A percentile compares a stretch with the other conserved stretches of the same genome.
These are phyloP conservation scores for Herpetomonas tarakana DNA, from an alignment of 208 protist genomes.

Conservation along the genomic window DNA sequence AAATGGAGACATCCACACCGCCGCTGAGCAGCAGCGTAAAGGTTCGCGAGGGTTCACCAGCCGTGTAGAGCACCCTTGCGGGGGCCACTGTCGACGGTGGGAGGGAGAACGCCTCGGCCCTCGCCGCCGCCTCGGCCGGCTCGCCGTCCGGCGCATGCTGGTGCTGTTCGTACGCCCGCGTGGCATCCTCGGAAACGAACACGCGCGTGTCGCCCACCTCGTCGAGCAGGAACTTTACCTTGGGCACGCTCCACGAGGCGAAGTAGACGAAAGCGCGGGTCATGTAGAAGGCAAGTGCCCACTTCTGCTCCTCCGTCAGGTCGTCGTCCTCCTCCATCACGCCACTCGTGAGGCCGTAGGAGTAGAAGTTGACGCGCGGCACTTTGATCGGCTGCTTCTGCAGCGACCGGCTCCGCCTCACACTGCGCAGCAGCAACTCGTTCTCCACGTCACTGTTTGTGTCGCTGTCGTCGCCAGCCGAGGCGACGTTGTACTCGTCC, in stretches of 20 bases:
- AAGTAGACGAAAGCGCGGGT: slow-evolving; percentile 53
- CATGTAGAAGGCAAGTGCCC: slow-evolving; percentile 60
- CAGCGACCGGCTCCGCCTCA: not conserved
- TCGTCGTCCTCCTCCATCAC: slow-evolving; percentile 4
- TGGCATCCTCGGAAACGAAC: slow-evolving; percentile 17
- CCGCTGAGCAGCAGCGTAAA: slow-evolving; percentile 78
- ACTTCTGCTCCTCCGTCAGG: slow-evolving; percentile 62
- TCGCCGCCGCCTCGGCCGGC: not conserved
- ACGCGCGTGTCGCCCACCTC: slow-evolving; percentile 45
- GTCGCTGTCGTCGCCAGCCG: not conserved
- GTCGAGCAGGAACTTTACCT: slow-evolving; percentile 61
- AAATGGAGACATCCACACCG: slow-evolving; percentile 32
- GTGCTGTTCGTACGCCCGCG: not conserved
- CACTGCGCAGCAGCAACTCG: not conserved
- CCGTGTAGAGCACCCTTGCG: slow-evolving; percentile 32
- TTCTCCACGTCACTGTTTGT: slow-evolving; percentile 2
- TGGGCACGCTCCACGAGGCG: slow-evolving; percentile 48
- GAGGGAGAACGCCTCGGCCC: slow-evolving; percentile 1
- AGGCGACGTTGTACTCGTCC: slow-evolving; percentile 32
- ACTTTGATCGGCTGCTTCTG: slow-evolving; percentile 6
- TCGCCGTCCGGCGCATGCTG: not conserved
- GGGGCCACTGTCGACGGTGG: not conserved
- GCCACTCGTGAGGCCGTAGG: slow-evolving; percentile 28
- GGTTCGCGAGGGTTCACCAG: slow-evolving; percentile 20
- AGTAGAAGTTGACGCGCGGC: slow-evolving; percentile 78